Base-by-base conservation (phyloP, 1,284 basidiomycete genomes). In the Cutaneotrichosporon sp. region DNA sequence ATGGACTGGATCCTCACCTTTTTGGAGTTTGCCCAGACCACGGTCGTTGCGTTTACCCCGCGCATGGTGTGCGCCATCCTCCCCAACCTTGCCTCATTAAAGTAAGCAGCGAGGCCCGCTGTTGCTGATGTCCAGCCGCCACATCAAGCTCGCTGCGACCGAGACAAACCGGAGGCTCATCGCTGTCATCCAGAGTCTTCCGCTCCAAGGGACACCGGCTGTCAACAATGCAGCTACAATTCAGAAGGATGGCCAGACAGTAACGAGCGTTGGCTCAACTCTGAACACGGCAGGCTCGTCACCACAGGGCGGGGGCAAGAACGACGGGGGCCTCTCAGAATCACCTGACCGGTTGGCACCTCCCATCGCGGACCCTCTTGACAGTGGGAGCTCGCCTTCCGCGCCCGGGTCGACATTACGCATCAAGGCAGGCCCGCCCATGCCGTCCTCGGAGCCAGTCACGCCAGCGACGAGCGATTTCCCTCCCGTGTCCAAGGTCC, bases 1-100 rank as follows among this genome's bases (percentile, higher is more conserved):
- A 84, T 99, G 36, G 85, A 87, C 67, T 99, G 97, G 97, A 84
- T 99, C 33, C 87, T 91, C 20, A 92, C 95, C 65, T 94, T 99
- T 77, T 81, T 99, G 20, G 85, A 84, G 47, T 93, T 97, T 69
- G 89, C 89, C 7, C 88, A 91, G 65, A 90, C 92, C 71, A 92
- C 97, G 55, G 91, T 98, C 81, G 87, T 99, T 25, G 91, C 92
- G 2, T 97, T 97, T 73, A 95, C 94, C 0, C 94, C 97, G 1
- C 87, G 91, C 36, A 87, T 99, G 45, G 90, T 99, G 51, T 89
- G 90, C 7, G 91, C 91, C 16, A 90, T 99, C 62, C 84, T 99
- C 16, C 93, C 94, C 1, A 97, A 94, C 73, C 87, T 99, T 36
- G 93, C 97, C 0, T 94, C 74, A 1, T 56, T 67, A 10, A 74